These are phyloP conservation scores for Boletus edulis DNA, from an alignment of 768 basidiomycete genomes.

Conservation along the genomic window DNA sequence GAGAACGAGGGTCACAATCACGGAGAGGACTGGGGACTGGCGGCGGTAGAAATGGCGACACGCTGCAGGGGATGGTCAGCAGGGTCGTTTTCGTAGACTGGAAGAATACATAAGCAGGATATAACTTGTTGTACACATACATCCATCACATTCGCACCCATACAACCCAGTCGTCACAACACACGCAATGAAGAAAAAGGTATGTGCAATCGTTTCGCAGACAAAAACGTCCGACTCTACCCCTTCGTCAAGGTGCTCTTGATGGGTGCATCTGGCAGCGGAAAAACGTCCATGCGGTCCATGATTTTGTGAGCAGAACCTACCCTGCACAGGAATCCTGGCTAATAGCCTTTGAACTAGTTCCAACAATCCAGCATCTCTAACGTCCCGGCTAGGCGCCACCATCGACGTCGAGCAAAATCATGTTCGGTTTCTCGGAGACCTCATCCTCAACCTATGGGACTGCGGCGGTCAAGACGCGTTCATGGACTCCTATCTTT, in stretches of 20 bases:
- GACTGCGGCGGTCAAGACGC: slow-evolving; percentile 98
- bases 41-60: slow-evolving; percentile 90
- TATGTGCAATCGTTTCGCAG: background rate
- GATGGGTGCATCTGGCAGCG: slow-evolving; percentile 96
- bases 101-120: background rate
- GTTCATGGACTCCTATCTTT: slow-evolving; percentile 97
- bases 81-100: slow-evolving; percentile 51
- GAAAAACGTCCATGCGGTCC: slow-evolving; percentile 97
- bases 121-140: background rate
- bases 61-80: slow-evolving; percentile 64
- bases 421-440: slow-evolving; percentile 94
- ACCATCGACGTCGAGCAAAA: slow-evolving; percentile 99
- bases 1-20: slow-evolving; percentile 88
- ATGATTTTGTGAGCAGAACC: slow-evolving; percentile 84
- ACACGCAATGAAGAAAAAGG: slow-evolving; percentile 33
- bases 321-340: slow-evolving; percentile 2
- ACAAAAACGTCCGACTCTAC: background rate
- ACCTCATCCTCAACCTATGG: slow-evolving; percentile 95
- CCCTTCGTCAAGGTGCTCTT: slow-evolving; percentile 69
- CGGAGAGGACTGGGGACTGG: slow-evolving; percentile 96
- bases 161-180: background rate
- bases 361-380: slow-evolving; percentile 90
- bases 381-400: slow-evolving; percentile 89
- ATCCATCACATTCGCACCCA: background rate
- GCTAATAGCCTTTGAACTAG: slow-evolving; percentile 38